Evolutionary conservation across 306 rosid species (phyloP), one percentile per base, ranked within the genome.

Genomic region (Casuarina cunninghamiana): DNA sequence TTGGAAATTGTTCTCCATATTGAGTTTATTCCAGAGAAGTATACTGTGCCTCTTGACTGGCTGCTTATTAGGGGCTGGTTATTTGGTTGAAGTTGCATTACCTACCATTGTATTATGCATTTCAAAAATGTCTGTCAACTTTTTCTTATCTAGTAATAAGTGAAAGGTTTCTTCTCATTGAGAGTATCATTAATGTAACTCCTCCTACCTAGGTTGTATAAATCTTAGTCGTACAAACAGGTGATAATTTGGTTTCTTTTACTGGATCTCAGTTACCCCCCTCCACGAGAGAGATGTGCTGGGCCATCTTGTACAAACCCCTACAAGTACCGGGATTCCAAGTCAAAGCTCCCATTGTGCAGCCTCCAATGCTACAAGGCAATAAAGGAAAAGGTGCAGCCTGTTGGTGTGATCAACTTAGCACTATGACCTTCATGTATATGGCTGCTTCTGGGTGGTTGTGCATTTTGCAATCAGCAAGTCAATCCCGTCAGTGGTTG

Each of bases 291-390:
- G 83, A 86, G 66, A 75, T 90, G 94, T 32, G 88, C 86, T 0
- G 89, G 90, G 58, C 92, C 90, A 10, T 80, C 78, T 69, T 90
- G 92, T 73, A 77, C 79, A 10, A 90, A 88, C 55, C 75, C 83
- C 39, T 90, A 84, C 90, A 86, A 88, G 87, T 86, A 90, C 63
- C 78, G 92, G 26, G 89, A 86, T 83, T 88, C 94, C 60, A 90
- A 79, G 69, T 90, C 88, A 26, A 86, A 90, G 81, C 90, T 88
- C 61, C 92, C 94, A 42, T 85, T 88, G 42, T 88, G 92, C 72
- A 88, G 90, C 70, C 92, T 90, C 58, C 83, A 83, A 21, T 90
- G 94, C 75, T 90, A 84, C 84, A 88, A 63, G 78, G 90, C 83
- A 71, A 48, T 90, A 39, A 82, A 83, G 9, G 77, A 76, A 51